Base-by-base conservation (phyloP, 1,284 basidiomycete species). In the Sanghuangporus sanghuang region DNA sequence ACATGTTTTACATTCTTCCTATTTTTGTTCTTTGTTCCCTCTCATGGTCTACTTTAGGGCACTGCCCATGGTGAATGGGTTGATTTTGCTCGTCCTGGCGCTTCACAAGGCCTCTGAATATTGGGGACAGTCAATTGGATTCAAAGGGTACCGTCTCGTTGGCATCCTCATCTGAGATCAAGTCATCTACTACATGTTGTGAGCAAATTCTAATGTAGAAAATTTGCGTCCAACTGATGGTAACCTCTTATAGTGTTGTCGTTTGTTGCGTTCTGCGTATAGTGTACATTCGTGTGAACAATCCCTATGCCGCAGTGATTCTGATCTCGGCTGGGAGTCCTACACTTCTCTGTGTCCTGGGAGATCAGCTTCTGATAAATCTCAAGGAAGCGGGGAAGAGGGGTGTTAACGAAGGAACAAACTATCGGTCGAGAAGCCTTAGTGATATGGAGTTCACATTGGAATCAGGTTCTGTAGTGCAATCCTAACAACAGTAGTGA, bases 161-260 rank as follows among this genome's bases (percentile, higher is more conserved):
- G 44, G 39, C 21, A 52, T 61, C 7, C 50, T 61, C 9, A 16
- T 61, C 16, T 14, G n/a, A 40, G 59, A 61, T 54, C 59, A 61
- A 32, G 59, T 42, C 50, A 5, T 61, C 23, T 55, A 61, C 40
- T 61, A 53, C 21, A 18, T 54, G 21, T 8, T 61, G 59, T 61
- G 44, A n/a, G 38, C 18, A 42, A 42, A 42, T 42, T 11, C 2
- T n/a, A 11, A 42, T n/a, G n/a, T 42, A 12, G 4, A 42, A 42
- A 12, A 2, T 27, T 3, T 27, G 27, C 27, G 40, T 5, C 2
- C 40, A 42, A 11, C 40, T 42, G 40, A n/a, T 12, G 40, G 11
- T 42, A 42, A 42, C 5, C 40, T 11, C 40, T 12, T n/a, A n/a
- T 42, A 42, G 40, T n/a, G 11, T 42, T n/a, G 5, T 42, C 5